Base-by-base conservation (phyloP, 2,329 filamentous ascomycete species). In the Penicillium sp. region DNA sequence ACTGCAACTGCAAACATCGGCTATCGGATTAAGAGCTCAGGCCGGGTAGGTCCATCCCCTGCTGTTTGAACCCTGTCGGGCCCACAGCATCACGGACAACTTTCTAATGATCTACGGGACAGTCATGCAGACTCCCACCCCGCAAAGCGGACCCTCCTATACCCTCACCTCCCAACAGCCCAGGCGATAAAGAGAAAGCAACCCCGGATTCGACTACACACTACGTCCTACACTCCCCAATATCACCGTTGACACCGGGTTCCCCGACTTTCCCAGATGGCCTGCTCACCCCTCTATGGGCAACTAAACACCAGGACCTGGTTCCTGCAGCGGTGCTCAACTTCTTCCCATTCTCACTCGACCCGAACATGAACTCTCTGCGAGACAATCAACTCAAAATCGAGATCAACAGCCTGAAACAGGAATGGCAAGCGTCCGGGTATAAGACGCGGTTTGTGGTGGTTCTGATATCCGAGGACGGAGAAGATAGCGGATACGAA, bases 211-310 rank as follows among this genome's bases (percentile, higher is more conserved):
- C 47, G 66, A 74, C 3, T 75, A 80, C 49, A 22, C 74, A 79
- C 16, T 76, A 81, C 55, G 77, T 86, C n/a, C 77, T 96, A 4
- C 93, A 97, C 72, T 97, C 94, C 11, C 90, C 92, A 1, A 86
- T 96, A 61, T 97, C 94, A 2, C 94, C 93, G 1, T 80, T 97
- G 29, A 94, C 89, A 38, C 92, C 92, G 3, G 83, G 82, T 7
- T 96, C 93, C 7, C 80, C 85, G 2, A 81, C 95, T 3, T 97
- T 94, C 68, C 92, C 93, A 7, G 94, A 97, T 74, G 94, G 93
- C 4, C 78, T 97, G 54, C 85, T 97, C 70, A 86, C 92, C 56
- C 82, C 87, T 18, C 75, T 84, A 56, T 99, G 93, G 93, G 80
- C 96, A 50, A 83, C 84, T 55, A 99, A 97, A 71, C 93, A 97